phyloP scores from a whole-genome alignment of 306 rosid species.

The Betula pendula region DNA sequence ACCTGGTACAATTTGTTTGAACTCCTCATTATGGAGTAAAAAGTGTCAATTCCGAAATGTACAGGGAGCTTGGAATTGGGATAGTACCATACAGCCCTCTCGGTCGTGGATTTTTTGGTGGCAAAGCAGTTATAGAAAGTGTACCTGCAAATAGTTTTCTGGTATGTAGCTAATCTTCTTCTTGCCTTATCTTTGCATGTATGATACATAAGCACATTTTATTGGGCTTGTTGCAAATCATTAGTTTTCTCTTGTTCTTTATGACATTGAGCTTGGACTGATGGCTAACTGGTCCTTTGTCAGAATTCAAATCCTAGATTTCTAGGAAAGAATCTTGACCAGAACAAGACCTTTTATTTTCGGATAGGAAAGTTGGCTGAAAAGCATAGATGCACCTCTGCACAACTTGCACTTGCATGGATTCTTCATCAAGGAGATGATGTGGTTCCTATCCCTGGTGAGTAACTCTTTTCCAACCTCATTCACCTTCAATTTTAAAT shows the following conservation, averaged over 20 bases:
- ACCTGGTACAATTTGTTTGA: slow-evolving; percentile 2
- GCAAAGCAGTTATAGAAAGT: slow-evolving; percentile 29
- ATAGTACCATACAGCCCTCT: slow-evolving; percentile 44
- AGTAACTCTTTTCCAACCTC: slow-evolving; percentile 12
- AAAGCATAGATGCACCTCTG: slow-evolving; percentile 49
- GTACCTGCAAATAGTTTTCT: slow-evolving; percentile 28
- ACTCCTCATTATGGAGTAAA: slow-evolving; percentile 4
- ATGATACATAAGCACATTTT: neutral
- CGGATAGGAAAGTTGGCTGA: slow-evolving; percentile 48
- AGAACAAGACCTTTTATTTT: slow-evolving; percentile 51
- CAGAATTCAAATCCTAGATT: slow-evolving; percentile 59
- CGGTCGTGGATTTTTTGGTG: slow-evolving; percentile 42
- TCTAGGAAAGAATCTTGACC: slow-evolving; percentile 58
- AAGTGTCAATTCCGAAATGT: neutral
- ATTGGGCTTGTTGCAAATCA: neutral
- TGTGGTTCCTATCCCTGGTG: slow-evolving; percentile 75
- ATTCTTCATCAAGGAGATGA: slow-evolving; percentile 59
- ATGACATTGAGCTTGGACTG: slow-evolving; percentile 2
- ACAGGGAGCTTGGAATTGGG: slow-evolving; percentile 44
- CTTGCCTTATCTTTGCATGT: neutral
- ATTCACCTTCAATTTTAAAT: neutral
- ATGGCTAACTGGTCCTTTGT: slow-evolving; percentile 12
- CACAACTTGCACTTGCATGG: slow-evolving; percentile 76
- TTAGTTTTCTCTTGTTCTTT: slow-evolving; percentile 6
- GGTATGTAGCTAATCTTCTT: slow-evolving; percentile 15